phyloP scores from a whole-genome alignment of 345 rosid genomes.

The Pistacia integerrima region DNA sequence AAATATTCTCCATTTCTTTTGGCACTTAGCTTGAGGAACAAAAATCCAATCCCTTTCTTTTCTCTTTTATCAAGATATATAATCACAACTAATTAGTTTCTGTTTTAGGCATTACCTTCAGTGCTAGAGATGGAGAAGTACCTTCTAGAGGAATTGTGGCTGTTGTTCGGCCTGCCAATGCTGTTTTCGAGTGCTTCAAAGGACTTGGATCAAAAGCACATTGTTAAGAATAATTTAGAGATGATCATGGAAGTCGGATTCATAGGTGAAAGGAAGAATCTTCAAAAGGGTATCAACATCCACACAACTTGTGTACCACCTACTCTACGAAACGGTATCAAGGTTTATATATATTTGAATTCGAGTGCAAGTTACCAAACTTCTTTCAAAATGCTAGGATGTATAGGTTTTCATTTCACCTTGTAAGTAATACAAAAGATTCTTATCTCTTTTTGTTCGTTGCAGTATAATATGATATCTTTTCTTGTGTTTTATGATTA shows the following conservation, averaged over 20 bases:
- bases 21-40: not conserved
- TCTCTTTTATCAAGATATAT: not conserved
- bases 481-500: slow-evolving; percentile 6
- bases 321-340: slow-evolving; percentile 43
- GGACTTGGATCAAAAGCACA: slow-evolving; percentile 54
- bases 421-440: slow-evolving; percentile 39
- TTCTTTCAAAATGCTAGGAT: slow-evolving; percentile 54
- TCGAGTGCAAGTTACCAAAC: slow-evolving; percentile 33
- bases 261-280: slow-evolving; percentile 19
- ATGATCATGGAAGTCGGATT: slow-evolving; percentile 55
- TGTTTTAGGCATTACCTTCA: slow-evolving; percentile 56
- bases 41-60: not conserved
- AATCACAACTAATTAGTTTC: slow-evolving; percentile 6
- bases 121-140: slow-evolving; percentile 41
- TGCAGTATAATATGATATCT: not conserved
- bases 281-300: slow-evolving; percentile 23
- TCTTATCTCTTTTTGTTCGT: not conserved
- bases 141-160: slow-evolving; percentile 64
- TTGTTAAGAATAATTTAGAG: slow-evolving; percentile 40
- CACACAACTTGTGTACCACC: slow-evolving; percentile 36
- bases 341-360: slow-evolving; percentile 63
- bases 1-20: not conserved
- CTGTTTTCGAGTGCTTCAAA: slow-evolving; percentile 32
- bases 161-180: slow-evolving; percentile 62
- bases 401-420: slow-evolving; percentile 53